These are phyloP conservation scores for Oryza longistaminata DNA, from an alignment of 176 grass and related monocot species.

Conservation along the genomic window DNA sequence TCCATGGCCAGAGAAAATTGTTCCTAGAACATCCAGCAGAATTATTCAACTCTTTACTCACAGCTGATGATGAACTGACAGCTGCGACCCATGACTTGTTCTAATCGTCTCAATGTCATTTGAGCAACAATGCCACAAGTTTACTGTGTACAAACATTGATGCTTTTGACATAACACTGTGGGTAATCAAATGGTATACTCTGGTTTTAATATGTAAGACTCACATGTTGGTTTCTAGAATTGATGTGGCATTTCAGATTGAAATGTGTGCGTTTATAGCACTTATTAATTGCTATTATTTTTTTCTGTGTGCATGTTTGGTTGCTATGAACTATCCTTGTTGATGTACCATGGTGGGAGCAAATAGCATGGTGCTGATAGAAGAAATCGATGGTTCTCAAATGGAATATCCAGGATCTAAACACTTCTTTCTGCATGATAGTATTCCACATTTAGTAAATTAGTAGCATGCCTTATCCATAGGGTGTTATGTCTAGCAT, in stretches of 20 bases:
- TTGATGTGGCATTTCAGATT: background rate
- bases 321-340: conserved; percentile 1
- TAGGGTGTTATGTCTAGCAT: background rate
- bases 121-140: background rate
- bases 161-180: background rate
- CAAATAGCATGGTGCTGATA: conserved; percentile 2
- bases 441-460: background rate
- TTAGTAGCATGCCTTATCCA: background rate
- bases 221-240: background rate
- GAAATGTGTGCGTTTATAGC: background rate
- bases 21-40: conserved; percentile 1
- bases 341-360: background rate
- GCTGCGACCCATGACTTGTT: background rate
- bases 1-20: background rate
- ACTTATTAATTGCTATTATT: background rate
- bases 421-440: background rate
- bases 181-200: background rate
- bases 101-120: conserved; percentile 7
- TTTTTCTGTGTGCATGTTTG: conserved; percentile 13
- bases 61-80: background rate
- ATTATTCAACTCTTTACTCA: background rate
- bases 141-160: background rate
- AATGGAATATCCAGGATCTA: background rate
- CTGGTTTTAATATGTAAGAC: background rate
- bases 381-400: background rate